A percentile compares a stretch with the other conserved stretches of the same genome.
Evolutionary conservation across 2,329 filamentous ascomycete species (phyloP).

Genomic region (Fusarium illudens): DNA sequence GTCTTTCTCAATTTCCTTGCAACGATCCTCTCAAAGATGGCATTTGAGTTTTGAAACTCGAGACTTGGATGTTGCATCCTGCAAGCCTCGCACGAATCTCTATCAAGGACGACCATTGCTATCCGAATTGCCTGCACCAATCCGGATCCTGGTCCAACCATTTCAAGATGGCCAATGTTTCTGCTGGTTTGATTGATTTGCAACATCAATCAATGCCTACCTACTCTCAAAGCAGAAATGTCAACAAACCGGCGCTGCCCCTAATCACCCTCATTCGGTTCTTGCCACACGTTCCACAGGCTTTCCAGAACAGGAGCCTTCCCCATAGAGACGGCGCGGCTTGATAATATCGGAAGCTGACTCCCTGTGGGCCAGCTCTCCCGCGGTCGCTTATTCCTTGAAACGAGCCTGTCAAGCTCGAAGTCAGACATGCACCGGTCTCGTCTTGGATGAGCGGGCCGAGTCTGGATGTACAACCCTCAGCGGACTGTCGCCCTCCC

Average conservation of each 20-base stretch:
- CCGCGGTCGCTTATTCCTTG: constrained; percentile 29
- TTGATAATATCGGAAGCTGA: constrained; percentile 25
- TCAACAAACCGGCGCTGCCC: constrained; percentile 20
- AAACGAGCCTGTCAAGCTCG: constrained; percentile 40
- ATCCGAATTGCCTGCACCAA: not conserved
- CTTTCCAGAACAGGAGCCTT: constrained; percentile 24
- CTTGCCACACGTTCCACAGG: constrained; percentile 29
- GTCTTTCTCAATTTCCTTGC: not conserved
- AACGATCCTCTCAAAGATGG: not conserved
- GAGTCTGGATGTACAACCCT: constrained; percentile 40
- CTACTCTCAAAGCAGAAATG: not conserved
- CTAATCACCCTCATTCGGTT: constrained; percentile 15
- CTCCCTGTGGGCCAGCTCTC: constrained; percentile 12
- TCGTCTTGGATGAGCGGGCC: constrained; percentile 38
- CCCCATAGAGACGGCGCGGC: constrained; percentile 22
- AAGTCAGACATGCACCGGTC: constrained; percentile 41
- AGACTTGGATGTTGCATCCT: not conserved
- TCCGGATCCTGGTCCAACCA: constrained; percentile 6
- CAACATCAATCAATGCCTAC: not conserved
- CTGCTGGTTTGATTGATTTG: constrained; percentile 13
- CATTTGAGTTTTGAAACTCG: not conserved
- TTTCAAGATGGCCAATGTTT: not conserved
- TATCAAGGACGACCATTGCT: constrained; percentile 5
- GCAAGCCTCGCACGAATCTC: not conserved
- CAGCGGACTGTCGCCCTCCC: constrained; percentile 16